Base-by-base conservation (phyloP, 345 rosid genomes). In the Eucalyptus regnans region DNA sequence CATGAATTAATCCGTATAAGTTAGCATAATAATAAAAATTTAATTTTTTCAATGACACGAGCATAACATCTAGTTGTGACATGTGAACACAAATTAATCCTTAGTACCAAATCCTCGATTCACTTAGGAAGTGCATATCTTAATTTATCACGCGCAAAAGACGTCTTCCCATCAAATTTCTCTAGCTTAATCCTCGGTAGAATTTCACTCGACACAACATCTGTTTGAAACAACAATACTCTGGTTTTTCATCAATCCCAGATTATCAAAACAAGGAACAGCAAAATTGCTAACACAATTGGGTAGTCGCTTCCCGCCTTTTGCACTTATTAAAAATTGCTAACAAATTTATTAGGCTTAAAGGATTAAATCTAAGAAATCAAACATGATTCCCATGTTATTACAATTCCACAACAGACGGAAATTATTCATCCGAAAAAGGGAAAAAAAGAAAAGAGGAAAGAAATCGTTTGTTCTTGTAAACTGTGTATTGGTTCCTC, bases 61-160 rank as follows among this genome's bases (percentile, higher is more conserved):
- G 44, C 20, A 68, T 33, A 68, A 9, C 23, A 71, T 76, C 48
- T 44, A 10, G 29, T 76, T 20, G 4, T 76, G 48, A 76, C 15
- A 41, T 76, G 48, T 37, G 46, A 76, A 37, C 12, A 5, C 46
- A 37, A 76, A 37, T 37, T 76, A 76, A 76, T 37, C 27, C 2
- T 68, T 3, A 10, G 7, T 10, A 16, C 48, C 48, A 41, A 20
- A 76, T 76, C 4, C 8, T 20, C 5, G 29, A 0, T 22, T 76
- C 27, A 6, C 16, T 76, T 41, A 20, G 15, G 48, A 10, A 76
- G 29, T 41, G 15, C 29, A 76, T 20, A 41, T 3, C 83, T 76
- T 76, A 76, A 76, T 41, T 76, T 76, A 41, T 20, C 9, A 20
- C 0, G 8, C 5, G 3, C 84, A 41, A 20, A 76, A 76, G 48